These are phyloP conservation scores for Alternaria panax DNA, from an alignment of 2,329 filamentous ascomycete genomes.

Conservation along the genomic window DNA sequence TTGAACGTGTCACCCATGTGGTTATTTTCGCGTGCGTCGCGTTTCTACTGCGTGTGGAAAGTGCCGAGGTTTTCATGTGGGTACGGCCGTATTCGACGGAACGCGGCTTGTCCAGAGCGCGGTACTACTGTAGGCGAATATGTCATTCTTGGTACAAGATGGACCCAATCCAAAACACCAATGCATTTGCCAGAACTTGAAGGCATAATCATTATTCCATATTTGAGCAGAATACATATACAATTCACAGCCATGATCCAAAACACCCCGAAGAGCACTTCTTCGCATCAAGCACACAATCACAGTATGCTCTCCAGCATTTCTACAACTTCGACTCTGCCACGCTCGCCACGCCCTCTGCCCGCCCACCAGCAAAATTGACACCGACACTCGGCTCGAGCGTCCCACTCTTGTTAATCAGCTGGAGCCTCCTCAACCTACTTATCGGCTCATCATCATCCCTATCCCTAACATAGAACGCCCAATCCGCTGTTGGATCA, in stretches of 20 bases:
- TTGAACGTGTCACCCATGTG: conserved; percentile 1
- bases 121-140: background rate
- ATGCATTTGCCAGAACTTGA: background rate
- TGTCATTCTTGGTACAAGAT: background rate
- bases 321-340: background rate
- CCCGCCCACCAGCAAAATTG: conserved; percentile 23
- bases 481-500: conserved; percentile 47
- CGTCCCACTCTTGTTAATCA: conserved; percentile 44
- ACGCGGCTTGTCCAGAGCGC: background rate
- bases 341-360: background rate
- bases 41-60: background rate
- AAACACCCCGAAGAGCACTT: background rate
- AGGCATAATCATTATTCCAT: too few relatives aligned
- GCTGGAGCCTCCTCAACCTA: conserved; percentile 33
- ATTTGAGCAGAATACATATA: background rate
- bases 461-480: conserved; percentile 45
- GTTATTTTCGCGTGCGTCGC: conserved; percentile 19
- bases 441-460: conserved; percentile 45
- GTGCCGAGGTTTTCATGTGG: conserved; percentile 6
- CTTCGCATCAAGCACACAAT: background rate
- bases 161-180: background rate
- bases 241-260: background rate
- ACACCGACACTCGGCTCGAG: conserved; percentile 22
- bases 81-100: background rate
- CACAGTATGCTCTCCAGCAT: background rate